phyloP scores from a whole-genome alignment of 257 asterid species.

The Nicotiana otophora region DNA sequence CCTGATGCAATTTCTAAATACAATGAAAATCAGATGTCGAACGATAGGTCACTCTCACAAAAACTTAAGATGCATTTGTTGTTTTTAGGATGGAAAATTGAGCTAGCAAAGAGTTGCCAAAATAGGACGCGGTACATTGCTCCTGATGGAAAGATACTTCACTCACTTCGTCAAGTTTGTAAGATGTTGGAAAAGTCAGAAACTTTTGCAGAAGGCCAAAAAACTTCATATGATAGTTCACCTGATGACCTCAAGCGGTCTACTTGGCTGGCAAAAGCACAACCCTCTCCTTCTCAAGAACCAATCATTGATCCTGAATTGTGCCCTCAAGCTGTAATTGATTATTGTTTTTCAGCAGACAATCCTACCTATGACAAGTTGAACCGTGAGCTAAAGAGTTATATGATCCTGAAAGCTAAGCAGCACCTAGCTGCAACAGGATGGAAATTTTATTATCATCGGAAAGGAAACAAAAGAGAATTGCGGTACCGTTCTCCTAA shows the following conservation, averaged over 20 bases:
- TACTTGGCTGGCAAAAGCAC: conserved; percentile 18
- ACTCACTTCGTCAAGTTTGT: conserved; percentile 33
- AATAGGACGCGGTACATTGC: conserved; percentile 34
- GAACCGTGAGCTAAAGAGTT: neutral
- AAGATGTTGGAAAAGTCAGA: conserved; percentile 22
- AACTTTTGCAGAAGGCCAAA: conserved; percentile 3
- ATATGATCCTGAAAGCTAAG: conserved; percentile 29
- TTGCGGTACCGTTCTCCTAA: conserved; percentile 39
- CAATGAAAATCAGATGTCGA: conserved; percentile 8
- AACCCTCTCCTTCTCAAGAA: neutral
- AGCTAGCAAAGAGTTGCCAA: conserved; percentile 11
- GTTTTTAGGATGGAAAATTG: conserved; percentile 51
- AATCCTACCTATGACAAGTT: neutral
- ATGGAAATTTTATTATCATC: conserved; percentile 32
- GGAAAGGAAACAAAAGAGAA: conserved; percentile 22
- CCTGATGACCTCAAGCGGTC: conserved; percentile 18
- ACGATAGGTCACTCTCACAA: neutral
- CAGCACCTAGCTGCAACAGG: conserved; percentile 48
- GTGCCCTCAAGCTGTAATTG: conserved; percentile 50
- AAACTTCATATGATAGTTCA: conserved; percentile 6
- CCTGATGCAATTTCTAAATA: conserved; percentile 37
- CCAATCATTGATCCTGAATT: conserved; percentile 31
- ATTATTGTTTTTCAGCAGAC: conserved; percentile 15
- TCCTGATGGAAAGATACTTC: conserved; percentile 27
- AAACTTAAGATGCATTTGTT: conserved; percentile 43